These are phyloP conservation scores for Tolypocladium capitatum DNA, from an alignment of 2,329 filamentous ascomycete species.

Conservation along the genomic window DNA sequence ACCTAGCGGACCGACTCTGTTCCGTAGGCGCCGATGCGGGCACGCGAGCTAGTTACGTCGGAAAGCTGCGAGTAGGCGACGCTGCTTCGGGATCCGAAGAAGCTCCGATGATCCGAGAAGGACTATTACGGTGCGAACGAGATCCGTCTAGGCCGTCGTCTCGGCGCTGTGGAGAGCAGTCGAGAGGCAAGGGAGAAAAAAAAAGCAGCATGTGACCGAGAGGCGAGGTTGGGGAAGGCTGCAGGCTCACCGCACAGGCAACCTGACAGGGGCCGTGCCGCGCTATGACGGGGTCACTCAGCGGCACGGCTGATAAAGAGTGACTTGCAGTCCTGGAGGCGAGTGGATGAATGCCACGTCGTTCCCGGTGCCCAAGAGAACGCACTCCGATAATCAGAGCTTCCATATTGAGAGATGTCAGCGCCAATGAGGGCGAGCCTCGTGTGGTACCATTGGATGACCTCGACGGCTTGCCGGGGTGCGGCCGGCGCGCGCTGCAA, in stretches of 20 bases:
- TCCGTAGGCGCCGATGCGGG: not conserved
- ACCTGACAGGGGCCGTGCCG: too few relatives aligned
- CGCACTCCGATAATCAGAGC: too few relatives aligned
- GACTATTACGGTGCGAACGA: not conserved
- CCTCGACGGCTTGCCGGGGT: too few relatives aligned
- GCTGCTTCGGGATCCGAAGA: not conserved
- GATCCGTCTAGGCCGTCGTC: not conserved
- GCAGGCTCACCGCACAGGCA: not conserved
- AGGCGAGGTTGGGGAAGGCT: not conserved
- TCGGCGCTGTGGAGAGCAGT: not conserved
- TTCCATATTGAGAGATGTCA: not conserved
- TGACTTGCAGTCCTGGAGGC: too few relatives aligned
- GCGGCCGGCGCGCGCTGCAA: not conserved
- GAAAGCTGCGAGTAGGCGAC: too few relatives aligned
- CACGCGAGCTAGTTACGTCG: not conserved
- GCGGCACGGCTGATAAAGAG: too few relatives aligned
- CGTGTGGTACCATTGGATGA: not conserved
- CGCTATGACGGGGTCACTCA: too few relatives aligned
- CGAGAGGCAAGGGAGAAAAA: not conserved
- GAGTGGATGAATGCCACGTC: too few relatives aligned
- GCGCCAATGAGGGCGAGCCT: not conserved
- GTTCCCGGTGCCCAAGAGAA: too few relatives aligned
- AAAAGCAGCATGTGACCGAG: constrained; percentile 1
- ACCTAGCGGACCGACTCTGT: not conserved
- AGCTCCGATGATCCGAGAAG: not conserved